Conservation (phyloP, 148 eudicot genomes). For the Silene conica region DNA sequence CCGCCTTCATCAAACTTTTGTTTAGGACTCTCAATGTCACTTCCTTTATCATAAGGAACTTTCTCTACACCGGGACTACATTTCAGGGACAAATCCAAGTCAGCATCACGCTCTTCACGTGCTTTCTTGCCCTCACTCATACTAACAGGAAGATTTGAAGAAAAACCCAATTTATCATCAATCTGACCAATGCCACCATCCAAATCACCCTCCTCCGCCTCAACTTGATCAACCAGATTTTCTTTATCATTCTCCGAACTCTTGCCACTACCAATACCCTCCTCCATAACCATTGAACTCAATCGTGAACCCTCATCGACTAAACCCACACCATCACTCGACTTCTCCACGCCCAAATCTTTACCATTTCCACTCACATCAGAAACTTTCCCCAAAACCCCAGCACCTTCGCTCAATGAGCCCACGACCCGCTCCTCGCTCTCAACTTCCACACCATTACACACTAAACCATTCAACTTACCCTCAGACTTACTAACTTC, state of each 20-base stretch:
- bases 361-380: constrained; percentile 15
- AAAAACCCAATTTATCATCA: constrained; percentile 9
- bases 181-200: constrained; percentile 6
- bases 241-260: constrained; percentile 22
- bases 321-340: too few relatives aligned
- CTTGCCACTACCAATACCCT: constrained; percentile 13
- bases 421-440: constrained; percentile 10
- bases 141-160: neutral
- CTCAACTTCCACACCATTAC: constrained; percentile 18
- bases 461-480: constrained; percentile 12
- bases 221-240: constrained; percentile 11
- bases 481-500: constrained; percentile 12
- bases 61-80: constrained; percentile 2
- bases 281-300: neutral
- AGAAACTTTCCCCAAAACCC: constrained; percentile 15
- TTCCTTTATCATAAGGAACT: constrained; percentile 10
- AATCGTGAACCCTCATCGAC: neutral
- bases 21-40: constrained; percentile 15
- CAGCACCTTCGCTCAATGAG: neutral
- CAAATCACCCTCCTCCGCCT: constrained; percentile 17
- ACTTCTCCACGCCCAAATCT: too few relatives aligned
- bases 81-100: neutral
- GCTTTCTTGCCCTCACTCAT: neutral
- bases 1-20: constrained; percentile 15
- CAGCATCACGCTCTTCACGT: constrained; percentile 12